These are phyloP conservation scores for Geranium brycei DNA, from an alignment of 345 rosid species.

Conservation along the genomic window DNA sequence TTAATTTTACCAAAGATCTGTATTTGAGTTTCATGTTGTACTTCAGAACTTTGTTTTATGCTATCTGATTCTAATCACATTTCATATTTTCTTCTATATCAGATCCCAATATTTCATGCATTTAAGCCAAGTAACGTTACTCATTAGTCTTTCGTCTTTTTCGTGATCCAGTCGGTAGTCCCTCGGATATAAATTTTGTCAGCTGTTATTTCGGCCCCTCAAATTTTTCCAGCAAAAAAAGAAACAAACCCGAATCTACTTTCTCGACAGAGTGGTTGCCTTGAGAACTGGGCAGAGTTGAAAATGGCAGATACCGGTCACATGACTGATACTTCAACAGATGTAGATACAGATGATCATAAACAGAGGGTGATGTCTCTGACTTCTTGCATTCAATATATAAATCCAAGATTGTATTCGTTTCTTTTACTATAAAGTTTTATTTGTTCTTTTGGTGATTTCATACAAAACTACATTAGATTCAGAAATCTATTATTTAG, in stretches of 20 bases:
- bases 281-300: slow-evolving; percentile 52
- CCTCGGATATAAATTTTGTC: slow-evolving; percentile 24
- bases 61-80: slow-evolving; percentile 1
- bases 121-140: slow-evolving; percentile 24
- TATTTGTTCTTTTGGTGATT: background rate
- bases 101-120: slow-evolving; percentile 44
- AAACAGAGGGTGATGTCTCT: slow-evolving; percentile 49
- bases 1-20: background rate
- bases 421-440: background rate
- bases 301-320: slow-evolving; percentile 77
- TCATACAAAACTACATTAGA: background rate
- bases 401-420: slow-evolving; percentile 1
- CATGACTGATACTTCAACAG: slow-evolving; percentile 74
- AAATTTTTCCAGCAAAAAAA: slow-evolving; percentile 20
- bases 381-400: slow-evolving; percentile 13
- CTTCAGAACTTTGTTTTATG: background rate
- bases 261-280: slow-evolving; percentile 33
- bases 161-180: slow-evolving; percentile 21
- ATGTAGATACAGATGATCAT: slow-evolving; percentile 66
- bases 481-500: background rate
- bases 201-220: slow-evolving; percentile 22
- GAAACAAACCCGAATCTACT: slow-evolving; percentile 25
- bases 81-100: slow-evolving; percentile 6
- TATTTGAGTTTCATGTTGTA: background rate
- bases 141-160: slow-evolving; percentile 4